Conservation (phyloP, 768 basidiomycete genomes). For the Jaapia argillacea region DNA sequence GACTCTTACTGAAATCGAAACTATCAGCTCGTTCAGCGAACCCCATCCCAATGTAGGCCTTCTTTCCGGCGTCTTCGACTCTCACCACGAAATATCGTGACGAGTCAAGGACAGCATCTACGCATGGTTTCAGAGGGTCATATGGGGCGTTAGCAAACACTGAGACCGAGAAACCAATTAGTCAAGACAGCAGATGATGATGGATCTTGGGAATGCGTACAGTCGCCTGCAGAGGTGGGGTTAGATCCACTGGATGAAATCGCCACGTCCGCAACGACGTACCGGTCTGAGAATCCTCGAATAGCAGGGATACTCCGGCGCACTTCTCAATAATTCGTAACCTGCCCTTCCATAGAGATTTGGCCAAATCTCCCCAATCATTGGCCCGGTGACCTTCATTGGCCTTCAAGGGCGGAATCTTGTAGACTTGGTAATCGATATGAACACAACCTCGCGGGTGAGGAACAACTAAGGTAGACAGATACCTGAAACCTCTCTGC, state of each 20-base stretch:
- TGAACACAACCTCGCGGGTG: background rate
- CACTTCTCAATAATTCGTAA: constrained; percentile 78
- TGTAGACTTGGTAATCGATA: constrained; percentile 52
- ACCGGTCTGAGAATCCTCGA: constrained; percentile 81
- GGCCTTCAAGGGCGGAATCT: constrained; percentile 77
- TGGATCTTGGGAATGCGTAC: constrained; percentile 36
- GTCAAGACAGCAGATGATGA: background rate
- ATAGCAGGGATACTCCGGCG: constrained; percentile 52
- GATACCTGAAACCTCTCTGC: constrained; percentile 84
- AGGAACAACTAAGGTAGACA: background rate
- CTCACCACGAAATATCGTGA: constrained; percentile 92
- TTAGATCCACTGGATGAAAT: background rate
- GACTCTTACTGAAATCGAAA: constrained; percentile 79
- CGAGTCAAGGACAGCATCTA: constrained; percentile 95
- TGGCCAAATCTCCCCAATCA: constrained; percentile 82
- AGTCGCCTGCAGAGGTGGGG: constrained; percentile 39
- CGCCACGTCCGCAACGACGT: constrained; percentile 21
- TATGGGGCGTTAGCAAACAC: constrained; percentile 88
- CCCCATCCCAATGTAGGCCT: constrained; percentile 92
- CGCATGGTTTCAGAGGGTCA: constrained; percentile 64
- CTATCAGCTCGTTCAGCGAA: constrained; percentile 83
- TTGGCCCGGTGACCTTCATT: constrained; percentile 89
- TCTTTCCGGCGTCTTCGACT: constrained; percentile 79
- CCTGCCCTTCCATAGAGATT: constrained; percentile 88
- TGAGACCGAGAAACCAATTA: constrained; percentile 17